phyloP scores from a whole-genome alignment of 2,329 filamentous ascomycete species.

The Microdochium nivale region DNA sequence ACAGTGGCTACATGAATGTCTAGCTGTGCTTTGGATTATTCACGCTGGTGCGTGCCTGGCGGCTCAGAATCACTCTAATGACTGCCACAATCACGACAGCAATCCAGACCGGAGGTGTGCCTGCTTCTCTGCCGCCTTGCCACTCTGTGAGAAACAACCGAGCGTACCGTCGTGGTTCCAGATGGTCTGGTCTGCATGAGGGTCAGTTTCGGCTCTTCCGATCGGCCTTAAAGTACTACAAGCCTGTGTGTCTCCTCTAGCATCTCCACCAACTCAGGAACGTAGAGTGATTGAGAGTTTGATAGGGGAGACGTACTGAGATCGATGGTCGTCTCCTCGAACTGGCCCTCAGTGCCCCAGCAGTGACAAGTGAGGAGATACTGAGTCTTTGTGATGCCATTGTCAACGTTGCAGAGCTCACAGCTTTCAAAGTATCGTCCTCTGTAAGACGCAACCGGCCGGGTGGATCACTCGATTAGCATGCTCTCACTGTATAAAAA shows the following conservation, averaged over 20 bases:
- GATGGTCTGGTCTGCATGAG: constrained; percentile 22
- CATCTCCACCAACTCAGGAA: too few relatives aligned
- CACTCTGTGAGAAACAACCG: constrained; percentile 26
- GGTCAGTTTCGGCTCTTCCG: too few relatives aligned
- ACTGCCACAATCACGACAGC: neutral
- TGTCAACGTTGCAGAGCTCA: constrained; percentile 14
- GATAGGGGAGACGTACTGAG: constrained; percentile 15
- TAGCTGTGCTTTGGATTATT: too few relatives aligned
- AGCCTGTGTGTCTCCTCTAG: too few relatives aligned
- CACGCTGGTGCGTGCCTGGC: too few relatives aligned
- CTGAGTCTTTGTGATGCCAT: constrained; percentile 9
- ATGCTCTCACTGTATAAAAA: neutral
- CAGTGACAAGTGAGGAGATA: constrained; percentile 18
- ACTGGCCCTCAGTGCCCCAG: constrained; percentile 7
- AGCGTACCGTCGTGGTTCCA: constrained; percentile 27
- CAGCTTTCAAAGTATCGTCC: constrained; percentile 19
- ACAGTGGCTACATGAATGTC: too few relatives aligned
- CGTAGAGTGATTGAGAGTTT: constrained; percentile 1
- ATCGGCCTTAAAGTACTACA: too few relatives aligned
- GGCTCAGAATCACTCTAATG: too few relatives aligned
- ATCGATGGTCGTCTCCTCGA: constrained; percentile 13
- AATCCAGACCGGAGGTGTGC: neutral
- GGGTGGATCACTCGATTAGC: neutral
- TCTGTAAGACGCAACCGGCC: constrained; percentile 6
- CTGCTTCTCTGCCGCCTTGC: constrained; percentile 22